A percentile compares a stretch with the other conserved stretches of the same genome.
phyloP scores from a whole-genome alignment of 2,329 filamentous ascomycete genomes.

The Dactylellina parvicollis region DNA sequence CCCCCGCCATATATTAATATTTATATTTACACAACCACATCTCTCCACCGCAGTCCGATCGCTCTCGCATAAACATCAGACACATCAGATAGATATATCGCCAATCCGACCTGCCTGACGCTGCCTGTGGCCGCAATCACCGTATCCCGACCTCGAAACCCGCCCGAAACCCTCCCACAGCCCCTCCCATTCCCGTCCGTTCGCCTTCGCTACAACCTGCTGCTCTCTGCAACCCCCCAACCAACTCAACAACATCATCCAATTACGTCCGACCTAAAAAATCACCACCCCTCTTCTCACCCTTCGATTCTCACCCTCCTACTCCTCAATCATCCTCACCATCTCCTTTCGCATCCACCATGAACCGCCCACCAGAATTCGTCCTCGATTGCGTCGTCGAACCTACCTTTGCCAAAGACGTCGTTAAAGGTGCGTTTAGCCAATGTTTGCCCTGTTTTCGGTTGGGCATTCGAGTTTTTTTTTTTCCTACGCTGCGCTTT shows the following conservation, averaged over 20 bases:
- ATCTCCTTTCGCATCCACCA: constrained; percentile 59
- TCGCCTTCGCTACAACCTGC: not conserved
- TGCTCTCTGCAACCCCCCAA: not conserved
- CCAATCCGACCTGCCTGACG: not conserved
- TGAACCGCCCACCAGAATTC: constrained; percentile 84
- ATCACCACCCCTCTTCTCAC: constrained; percentile 4
- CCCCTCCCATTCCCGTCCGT: constrained; percentile 5
- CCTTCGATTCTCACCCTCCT: constrained; percentile 19
- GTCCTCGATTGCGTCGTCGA: constrained; percentile 94
- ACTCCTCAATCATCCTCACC: constrained; percentile 50
- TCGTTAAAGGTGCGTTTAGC: constrained; percentile 78
- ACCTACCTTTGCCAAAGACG: constrained; percentile 85
- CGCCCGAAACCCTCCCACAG: not conserved
- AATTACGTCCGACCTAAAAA: constrained; percentile 8
- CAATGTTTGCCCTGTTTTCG: constrained; percentile 5
- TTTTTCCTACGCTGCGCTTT: constrained; percentile 37
- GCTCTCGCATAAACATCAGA: not conserved
- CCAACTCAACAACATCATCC: not conserved
- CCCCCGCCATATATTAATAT: not conserved
- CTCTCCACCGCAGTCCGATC: not conserved
- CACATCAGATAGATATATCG: not conserved
- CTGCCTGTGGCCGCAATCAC: constrained; percentile 51
- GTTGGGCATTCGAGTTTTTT: not conserved
- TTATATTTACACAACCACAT: not conserved
- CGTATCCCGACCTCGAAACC: constrained; percentile 31